Evolutionary conservation across 169 alveolate species (phyloP).

Genomic region (Cryptosporidium parvum): DNA sequence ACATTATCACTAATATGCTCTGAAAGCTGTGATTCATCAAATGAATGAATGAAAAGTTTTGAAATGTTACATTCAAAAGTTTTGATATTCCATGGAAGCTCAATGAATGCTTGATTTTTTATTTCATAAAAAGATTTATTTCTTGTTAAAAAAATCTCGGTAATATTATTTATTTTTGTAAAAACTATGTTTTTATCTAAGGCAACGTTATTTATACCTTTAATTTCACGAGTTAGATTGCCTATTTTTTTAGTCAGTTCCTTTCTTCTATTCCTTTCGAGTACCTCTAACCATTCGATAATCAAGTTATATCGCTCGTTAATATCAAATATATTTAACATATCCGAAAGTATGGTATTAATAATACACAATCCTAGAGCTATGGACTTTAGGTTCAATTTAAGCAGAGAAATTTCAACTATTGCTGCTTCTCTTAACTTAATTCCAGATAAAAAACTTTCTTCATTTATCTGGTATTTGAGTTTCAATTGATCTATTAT

Average conservation of each 20-base stretch:
- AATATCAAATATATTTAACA: constrained; percentile 2
- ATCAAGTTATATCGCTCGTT: constrained; percentile 39
- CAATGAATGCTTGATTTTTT: neutral
- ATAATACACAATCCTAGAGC: constrained; percentile 8
- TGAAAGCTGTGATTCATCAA: neutral
- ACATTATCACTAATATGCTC: neutral
- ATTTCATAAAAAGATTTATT: neutral
- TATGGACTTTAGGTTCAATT: neutral
- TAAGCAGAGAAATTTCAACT: neutral
- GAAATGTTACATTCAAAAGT: constrained; percentile 12
- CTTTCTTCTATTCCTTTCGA: neutral
- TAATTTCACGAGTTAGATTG: neutral
- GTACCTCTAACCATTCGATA: constrained; percentile 30
- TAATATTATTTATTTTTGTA: neutral
- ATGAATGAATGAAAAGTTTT: neutral
- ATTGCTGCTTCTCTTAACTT: neutral
- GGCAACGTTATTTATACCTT: neutral
- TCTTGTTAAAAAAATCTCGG: neutral
- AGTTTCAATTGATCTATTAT: constrained; percentile 1
- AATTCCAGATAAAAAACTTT: neutral
- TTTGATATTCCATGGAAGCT: constrained; percentile 13
- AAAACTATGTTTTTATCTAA: neutral
- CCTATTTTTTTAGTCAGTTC: neutral
- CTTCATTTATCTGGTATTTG: neutral
- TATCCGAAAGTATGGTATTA: constrained; percentile 4